These are phyloP conservation scores for Dimocarpus longan DNA, from an alignment of 345 rosid genomes.

Conservation along the genomic window DNA sequence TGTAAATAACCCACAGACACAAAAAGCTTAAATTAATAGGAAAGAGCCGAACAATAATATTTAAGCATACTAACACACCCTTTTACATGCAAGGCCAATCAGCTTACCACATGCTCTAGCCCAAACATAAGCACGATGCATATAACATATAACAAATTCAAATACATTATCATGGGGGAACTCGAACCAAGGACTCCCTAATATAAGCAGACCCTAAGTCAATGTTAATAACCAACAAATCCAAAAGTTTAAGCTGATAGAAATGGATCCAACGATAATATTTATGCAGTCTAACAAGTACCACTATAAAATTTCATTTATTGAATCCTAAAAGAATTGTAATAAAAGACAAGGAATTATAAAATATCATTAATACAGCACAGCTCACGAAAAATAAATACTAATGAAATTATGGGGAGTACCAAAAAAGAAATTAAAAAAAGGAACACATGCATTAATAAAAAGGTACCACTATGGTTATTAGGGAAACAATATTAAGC, in stretches of 20 bases:
- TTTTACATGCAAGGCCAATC: too few relatives aligned
- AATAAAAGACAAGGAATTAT: not conserved
- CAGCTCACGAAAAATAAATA: not conserved
- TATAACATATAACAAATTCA: too few relatives aligned
- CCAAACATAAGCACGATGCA: too few relatives aligned
- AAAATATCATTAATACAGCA: not conserved
- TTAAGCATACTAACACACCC: too few relatives aligned
- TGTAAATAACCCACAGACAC: too few relatives aligned
- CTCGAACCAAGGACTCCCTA: too few relatives aligned
- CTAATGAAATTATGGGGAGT: not conserved
- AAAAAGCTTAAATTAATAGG: not conserved
- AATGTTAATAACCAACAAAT: too few relatives aligned
- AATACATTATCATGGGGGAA: too few relatives aligned
- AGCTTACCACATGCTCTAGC: too few relatives aligned
- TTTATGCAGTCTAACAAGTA: not conserved
- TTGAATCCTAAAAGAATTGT: not conserved
- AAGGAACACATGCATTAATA: not conserved
- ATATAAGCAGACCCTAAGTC: too few relatives aligned
- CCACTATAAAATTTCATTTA: not conserved
- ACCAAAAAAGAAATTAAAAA: not conserved
- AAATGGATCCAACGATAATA: not conserved
- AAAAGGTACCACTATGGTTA: not conserved
- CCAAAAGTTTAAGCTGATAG: not conserved
- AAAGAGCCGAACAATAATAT: not conserved
- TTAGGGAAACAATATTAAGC: not conserved